Evolutionary conservation across 257 asterid species (phyloP), one percentile per base, ranked within the genome.

Genomic region (Coffea canephora): DNA sequence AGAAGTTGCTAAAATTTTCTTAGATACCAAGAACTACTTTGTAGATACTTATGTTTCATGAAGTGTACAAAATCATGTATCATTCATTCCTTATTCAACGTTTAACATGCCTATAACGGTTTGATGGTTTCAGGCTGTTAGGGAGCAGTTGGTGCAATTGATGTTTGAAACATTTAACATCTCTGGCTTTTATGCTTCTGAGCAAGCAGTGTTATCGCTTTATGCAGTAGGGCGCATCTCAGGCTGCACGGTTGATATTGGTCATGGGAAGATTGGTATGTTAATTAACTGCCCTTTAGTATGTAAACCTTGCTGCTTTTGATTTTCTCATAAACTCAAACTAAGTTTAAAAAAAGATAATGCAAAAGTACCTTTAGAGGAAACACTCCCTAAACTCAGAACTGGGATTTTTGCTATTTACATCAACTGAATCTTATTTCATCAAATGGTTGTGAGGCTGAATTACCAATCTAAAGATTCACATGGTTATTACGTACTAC

Each of bases 201-300:
- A 95, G 90, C 98, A 95, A 87, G 96, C 98, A 70, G 98, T 95
- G 62, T 78, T 93, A 59, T 95, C 98, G 52, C 98, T 93, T 78
- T 95, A 95, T 90, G 98, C 98, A 18, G 96, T 91, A 23, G 97
- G 98, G 71, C 96, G 98, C 76, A 94, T 94, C 85, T 94, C 98
- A 21, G 98, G 98, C 78, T 94, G 98, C 88, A 85, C 95, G 21
- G 95, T 94, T 80, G 98, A 92, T 82, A 87, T 94, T 54, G 98
- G 98, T 48, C 97, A 94, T 83, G 98, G 97, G 75, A 94, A 92
- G 87, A 89, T 91, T 78, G 98, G 98, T 94, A 92, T 61, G 67
- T 73, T 25, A 3, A 69, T 45, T 31, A 69, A 68, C 61, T 61
- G 39, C 46, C 64, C 34, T 62, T 79, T 21, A 10, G 14, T 46